Evolutionary conservation across 2,329 filamentous ascomycete genomes (phyloP).

Genomic region (Massarina eburnea): DNA sequence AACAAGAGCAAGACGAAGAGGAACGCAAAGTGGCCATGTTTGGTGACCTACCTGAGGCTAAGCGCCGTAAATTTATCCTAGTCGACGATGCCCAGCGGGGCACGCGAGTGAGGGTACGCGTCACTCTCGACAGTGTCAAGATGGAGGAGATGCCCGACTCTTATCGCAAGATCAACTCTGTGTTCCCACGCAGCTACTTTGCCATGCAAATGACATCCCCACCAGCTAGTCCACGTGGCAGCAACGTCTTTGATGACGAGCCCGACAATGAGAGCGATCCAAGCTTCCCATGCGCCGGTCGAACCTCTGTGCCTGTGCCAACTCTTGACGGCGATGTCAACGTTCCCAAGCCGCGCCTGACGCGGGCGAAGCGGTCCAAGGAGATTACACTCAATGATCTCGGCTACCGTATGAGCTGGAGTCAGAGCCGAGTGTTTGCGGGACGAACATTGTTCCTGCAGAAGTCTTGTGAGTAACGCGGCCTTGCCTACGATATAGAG

Average conservation of each 20-base stretch:
- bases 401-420: conserved; percentile 94
- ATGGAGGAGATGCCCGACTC: conserved; percentile 96
- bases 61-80: conserved; percentile 94
- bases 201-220: conserved; percentile 90
- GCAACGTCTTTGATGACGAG: conserved; percentile 69
- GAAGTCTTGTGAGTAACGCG: conserved; percentile 74
- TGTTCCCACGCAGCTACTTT: conserved; percentile 90
- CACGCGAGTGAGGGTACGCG: conserved; percentile 80
- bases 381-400: conserved; percentile 92
- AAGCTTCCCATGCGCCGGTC: conserved; percentile 44
- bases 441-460: conserved; percentile 85
- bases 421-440: conserved; percentile 89
- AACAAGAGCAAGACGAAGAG: conserved; percentile 58
- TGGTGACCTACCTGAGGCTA: conserved; percentile 83
- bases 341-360: conserved; percentile 74
- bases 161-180: conserved; percentile 85
- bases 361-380: conserved; percentile 69
- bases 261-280: conserved; percentile 49
- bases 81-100: conserved; percentile 81
- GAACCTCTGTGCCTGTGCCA: conserved; percentile 51
- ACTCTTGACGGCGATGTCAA: conserved; percentile 72
- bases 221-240: conserved; percentile 72
- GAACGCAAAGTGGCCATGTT: conserved; percentile 72
- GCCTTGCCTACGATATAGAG: neutral
- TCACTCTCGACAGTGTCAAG: conserved; percentile 89